Conservation (phyloP, 2,329 filamentous ascomycete species). For the Colletotrichum paranaense region DNA sequence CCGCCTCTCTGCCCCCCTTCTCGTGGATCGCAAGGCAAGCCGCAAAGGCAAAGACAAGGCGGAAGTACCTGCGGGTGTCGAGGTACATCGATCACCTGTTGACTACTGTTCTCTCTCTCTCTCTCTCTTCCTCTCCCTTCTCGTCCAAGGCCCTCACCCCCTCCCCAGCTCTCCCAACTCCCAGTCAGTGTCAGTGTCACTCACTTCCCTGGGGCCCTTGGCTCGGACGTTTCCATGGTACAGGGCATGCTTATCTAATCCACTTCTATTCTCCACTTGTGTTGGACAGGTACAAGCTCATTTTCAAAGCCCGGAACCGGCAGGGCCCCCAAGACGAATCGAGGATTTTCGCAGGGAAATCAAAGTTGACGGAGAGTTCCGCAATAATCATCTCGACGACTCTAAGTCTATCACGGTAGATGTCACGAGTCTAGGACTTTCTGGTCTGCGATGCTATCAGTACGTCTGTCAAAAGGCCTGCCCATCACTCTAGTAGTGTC, state of each 20-base stretch:
- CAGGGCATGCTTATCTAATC: not conserved
- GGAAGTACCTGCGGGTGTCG: not conserved
- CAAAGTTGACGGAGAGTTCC: not conserved
- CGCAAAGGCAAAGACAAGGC: not conserved
- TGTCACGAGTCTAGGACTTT: no score
- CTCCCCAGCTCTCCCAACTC: not conserved
- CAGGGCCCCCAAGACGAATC: not conserved
- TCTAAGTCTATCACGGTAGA: not conserved
- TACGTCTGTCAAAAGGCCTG: not conserved
- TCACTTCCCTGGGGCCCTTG: not conserved
- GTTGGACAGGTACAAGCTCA: constrained; percentile 1
- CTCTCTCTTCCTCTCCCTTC: not conserved
- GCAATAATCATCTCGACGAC: not conserved
- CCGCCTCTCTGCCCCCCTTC: not conserved
- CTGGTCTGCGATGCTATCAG: not conserved
- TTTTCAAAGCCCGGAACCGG: constrained; percentile 5
- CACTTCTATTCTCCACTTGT: constrained; percentile 2
- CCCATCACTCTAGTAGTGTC: not conserved
- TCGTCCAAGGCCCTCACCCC: not conserved
- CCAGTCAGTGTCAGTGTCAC: not conserved
- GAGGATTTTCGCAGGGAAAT: constrained; percentile 5
- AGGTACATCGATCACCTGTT: not conserved
- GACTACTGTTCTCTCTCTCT: not conserved
- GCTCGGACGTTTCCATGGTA: not conserved
- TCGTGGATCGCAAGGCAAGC: not conserved